Conservation (phyloP, 352 stramenopile genomes). For the Pythium chondricola region DNA sequence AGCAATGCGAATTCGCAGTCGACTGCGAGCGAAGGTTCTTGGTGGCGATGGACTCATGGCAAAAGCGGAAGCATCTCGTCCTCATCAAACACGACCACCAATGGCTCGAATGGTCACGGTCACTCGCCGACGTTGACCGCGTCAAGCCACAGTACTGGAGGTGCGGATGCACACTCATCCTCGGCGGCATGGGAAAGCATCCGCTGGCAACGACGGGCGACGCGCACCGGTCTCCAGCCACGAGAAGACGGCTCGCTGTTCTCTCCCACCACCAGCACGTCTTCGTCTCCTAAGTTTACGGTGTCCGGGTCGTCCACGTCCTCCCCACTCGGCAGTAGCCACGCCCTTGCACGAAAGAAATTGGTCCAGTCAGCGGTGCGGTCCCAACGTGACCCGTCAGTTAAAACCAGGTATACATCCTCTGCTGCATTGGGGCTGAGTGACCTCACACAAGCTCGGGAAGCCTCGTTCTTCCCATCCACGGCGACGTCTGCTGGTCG, state of each 20-base stretch:
- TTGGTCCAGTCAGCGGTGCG: too few species aligned
- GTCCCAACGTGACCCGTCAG: too few species aligned
- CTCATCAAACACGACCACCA: conserved; percentile 25
- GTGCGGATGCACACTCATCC: background rate
- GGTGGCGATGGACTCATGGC: conserved; percentile 75
- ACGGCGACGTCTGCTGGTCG: background rate
- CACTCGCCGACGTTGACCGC: conserved; percentile 11
- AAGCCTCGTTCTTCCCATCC: background rate
- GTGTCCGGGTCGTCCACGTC: background rate
- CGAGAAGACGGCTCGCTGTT: conserved; percentile 1
- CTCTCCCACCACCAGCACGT: background rate
- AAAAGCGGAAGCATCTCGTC: conserved; percentile 62
- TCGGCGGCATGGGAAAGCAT: conserved; percentile 25
- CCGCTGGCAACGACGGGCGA: conserved; percentile 44
- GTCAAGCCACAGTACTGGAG: background rate
- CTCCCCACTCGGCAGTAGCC: background rate
- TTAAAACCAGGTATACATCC: too few species aligned
- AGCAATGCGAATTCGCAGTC: background rate
- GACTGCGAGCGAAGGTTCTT: conserved; percentile 26
- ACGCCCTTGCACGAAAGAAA: too few species aligned
- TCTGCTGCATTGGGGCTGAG: too few species aligned
- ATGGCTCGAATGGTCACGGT: background rate
- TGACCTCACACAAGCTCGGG: too few species aligned
- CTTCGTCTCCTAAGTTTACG: conserved; percentile 11
- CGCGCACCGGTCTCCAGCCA: conserved; percentile 7